Evolutionary conservation across 371 early-diverging fungal genomes (phyloP), one percentile per base, ranked within the genome.

Genomic region (Rhizopus delemar): DNA sequence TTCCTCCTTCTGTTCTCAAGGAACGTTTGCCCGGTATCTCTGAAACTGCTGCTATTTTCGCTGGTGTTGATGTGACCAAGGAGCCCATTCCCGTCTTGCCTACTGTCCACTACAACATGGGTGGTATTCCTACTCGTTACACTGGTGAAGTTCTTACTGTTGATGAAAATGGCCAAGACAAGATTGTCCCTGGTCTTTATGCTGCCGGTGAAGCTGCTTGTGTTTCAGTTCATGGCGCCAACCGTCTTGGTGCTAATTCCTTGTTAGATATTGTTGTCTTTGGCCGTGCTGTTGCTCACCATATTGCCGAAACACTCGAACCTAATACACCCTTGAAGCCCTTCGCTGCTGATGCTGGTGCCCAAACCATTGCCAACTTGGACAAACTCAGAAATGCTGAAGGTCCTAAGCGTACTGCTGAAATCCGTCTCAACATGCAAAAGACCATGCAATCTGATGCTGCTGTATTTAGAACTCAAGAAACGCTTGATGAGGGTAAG

Each of bases 31-130:
- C 98, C 28, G 98, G 98, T 81, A 98, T 98, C 63, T 98, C 96
- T 8, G 97, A 98, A 79, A 97, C 96, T 28, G 96, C 97, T 34
- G 92, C 93, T 60, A 96, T 98, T 74, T 97, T 98, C 74, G 91
- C 96, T 51, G 96, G 96, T 75, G 98, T 98, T 53, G 96, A 98
- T 82, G 96, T 97, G 34, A 97, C 97, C 74, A 96, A 96, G 87
- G 97, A 97, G 72, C 96, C 98, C 43, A 98, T 98, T 73, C 98
- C 98, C 13, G 98, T 98, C 49, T 81, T 98, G 56, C 98, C 98
- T 61, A 97, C 98, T 62, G 98, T 97, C 66, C 98, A 98, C 78
- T 98, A 97, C 89, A 98, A 97, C 86, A 97, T 97, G 97, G 98
- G 98, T 73, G 97, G 98, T 78, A 97, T 98, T 61, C 98, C 97